phyloP scores from a whole-genome alignment of 1,284 basidiomycete species.

The Ceratobasidium sp. region DNA sequence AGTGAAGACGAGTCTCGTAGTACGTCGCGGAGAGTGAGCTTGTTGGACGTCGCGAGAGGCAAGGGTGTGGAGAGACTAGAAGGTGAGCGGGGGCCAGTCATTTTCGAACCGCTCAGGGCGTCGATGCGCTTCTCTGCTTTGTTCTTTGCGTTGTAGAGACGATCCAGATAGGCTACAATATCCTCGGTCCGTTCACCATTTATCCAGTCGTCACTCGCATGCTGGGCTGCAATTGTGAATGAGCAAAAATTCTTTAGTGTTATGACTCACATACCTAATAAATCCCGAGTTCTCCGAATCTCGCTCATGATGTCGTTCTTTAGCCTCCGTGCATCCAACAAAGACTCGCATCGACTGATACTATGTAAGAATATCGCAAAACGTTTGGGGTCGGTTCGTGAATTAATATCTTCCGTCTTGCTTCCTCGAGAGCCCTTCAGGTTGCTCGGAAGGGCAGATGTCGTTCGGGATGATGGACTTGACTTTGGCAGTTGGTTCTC shows the following conservation, averaged over 20 bases:
- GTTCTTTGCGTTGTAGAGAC: conserved; percentile 88
- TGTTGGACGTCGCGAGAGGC: conserved; percentile 18
- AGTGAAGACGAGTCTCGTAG: conserved; percentile 90
- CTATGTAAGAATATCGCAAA: conserved; percentile 92
- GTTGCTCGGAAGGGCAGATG: conserved; percentile 62
- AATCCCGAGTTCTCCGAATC: conserved; percentile 80
- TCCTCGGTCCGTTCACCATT: conserved; percentile 85
- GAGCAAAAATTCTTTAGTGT: background rate
- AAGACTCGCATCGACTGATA: conserved; percentile 83
- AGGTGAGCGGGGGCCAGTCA: conserved; percentile 60
- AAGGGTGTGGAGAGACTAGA: conserved; percentile 6
- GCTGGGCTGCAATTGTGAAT: conserved; percentile 68
- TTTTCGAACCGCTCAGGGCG: conserved; percentile 75
- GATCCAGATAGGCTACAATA: conserved; percentile 87
- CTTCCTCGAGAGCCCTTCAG: conserved; percentile 56
- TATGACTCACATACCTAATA: conserved; percentile 68
- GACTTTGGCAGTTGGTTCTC: conserved; percentile 71
- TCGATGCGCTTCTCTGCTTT: conserved; percentile 89
- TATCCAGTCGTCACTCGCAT: conserved; percentile 88
- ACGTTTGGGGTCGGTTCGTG: conserved; percentile 80
- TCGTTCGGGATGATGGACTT: conserved; percentile 24
- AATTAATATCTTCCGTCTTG: conserved; percentile 74
- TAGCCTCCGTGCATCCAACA: conserved; percentile 89
- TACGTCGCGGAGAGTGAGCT: conserved; percentile 72
- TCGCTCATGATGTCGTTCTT: conserved; percentile 92